phyloP scores from a whole-genome alignment of 305 asterid genomes.

The Solanum hybrid region DNA sequence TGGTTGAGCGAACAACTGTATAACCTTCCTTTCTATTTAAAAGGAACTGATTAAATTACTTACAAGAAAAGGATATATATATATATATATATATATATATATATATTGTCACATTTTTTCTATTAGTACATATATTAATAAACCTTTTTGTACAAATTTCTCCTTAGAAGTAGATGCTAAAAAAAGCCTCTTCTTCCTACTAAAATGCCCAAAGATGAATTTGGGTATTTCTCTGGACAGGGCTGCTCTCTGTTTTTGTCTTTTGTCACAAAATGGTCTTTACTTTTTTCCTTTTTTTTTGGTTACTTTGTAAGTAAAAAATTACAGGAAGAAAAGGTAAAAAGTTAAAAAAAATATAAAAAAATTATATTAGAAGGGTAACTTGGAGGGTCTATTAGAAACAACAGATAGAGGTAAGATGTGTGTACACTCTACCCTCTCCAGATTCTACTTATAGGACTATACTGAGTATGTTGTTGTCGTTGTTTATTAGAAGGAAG shows the following conservation, averaged over 20 bases:
- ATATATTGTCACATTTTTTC: neutral
- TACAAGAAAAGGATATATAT: neutral
- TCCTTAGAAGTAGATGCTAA: conserved; percentile 14
- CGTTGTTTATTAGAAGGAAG: conserved; percentile 1
- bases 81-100: neutral
- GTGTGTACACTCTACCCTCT: neutral
- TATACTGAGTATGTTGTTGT: neutral
- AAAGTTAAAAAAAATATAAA: neutral
- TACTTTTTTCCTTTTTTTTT: neutral
- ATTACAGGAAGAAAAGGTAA: conserved; percentile 2
- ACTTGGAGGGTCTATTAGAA: conserved; percentile 17
- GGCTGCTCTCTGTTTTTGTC: conserved; percentile 33
- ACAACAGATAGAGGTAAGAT: neutral
- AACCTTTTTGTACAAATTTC: conserved; percentile 26
- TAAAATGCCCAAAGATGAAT: conserved; percentile 33
- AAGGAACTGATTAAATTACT: neutral
- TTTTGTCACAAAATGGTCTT: conserved; percentile 14
- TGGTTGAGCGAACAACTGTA: neutral
- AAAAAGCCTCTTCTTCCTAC: conserved; percentile 53
- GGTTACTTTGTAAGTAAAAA: conserved; percentile 15
- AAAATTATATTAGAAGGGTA: conserved; percentile 13
- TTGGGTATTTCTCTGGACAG: conserved; percentile 46
- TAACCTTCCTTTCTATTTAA: neutral
- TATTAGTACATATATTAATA: neutral
- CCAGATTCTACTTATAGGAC: neutral